A percentile compares a stretch with the other conserved stretches of the same genome.
Evolutionary conservation across 2,329 filamentous ascomycete species (phyloP).

Genomic region (Ophiostoma piceae): DNA sequence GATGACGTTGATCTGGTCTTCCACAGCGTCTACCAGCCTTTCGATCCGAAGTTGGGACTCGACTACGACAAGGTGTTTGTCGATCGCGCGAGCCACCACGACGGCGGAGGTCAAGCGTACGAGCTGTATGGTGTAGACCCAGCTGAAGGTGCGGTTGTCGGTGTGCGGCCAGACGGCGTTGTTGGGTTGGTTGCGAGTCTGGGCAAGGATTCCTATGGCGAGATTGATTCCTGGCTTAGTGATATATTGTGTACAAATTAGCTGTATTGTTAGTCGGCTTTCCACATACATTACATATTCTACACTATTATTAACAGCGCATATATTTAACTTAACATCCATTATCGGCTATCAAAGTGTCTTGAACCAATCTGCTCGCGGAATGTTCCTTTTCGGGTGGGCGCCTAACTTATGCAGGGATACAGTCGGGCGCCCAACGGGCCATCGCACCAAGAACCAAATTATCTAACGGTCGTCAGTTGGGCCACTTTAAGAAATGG

Average conservation of each 20-base stretch:
- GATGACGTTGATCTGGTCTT: conserved; percentile 36
- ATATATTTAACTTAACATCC: too few species aligned
- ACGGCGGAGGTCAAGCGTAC: conserved; percentile 49
- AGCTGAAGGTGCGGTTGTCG: conserved; percentile 43
- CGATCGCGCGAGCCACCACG: conserved; percentile 50
- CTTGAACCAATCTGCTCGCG: not conserved
- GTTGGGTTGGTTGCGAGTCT: conserved; percentile 42
- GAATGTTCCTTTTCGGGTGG: not conserved
- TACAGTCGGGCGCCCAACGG: not conserved
- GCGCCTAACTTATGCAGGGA: not conserved
- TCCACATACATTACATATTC: not conserved
- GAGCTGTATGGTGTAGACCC: conserved; percentile 53
- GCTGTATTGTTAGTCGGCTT: not conserved
- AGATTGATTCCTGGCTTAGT: conserved; percentile 15
- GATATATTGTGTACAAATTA: not conserved
- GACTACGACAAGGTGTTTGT: conserved; percentile 54
- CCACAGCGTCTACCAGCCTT: conserved; percentile 45
- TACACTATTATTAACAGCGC: too few species aligned
- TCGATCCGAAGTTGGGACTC: conserved; percentile 45
- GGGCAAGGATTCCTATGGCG: not conserved
- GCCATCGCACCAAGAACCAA: not conserved
- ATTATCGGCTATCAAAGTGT: too few species aligned
- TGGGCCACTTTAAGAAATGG: not conserved
- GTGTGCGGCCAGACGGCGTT: conserved; percentile 58
- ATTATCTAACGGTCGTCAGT: not conserved